These are phyloP conservation scores for Sphagnum magellanicum DNA, from an alignment of 228 moss, liverwort and hornwort genomes.

Conservation along the genomic window DNA sequence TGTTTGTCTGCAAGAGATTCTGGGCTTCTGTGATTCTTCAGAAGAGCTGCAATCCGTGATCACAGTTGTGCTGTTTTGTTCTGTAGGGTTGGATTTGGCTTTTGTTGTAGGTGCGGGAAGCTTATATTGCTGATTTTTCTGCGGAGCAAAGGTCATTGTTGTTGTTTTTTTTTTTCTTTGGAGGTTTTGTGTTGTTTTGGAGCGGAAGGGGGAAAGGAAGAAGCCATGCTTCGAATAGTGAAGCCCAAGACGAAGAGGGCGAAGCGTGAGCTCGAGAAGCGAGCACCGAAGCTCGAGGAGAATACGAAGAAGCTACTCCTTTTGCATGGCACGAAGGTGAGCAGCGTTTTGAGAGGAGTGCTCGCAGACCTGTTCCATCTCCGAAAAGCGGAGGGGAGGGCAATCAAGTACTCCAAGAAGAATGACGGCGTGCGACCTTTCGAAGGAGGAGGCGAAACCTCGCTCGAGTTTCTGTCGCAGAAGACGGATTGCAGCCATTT, in stretches of 20 bases:
- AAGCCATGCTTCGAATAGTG: constrained; percentile 74
- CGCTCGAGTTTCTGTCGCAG: constrained; percentile 86
- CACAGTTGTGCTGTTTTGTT: too few species aligned
- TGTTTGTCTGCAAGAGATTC: too few species aligned
- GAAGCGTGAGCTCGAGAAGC: constrained; percentile 75
- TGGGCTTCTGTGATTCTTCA: too few species aligned
- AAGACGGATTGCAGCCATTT: constrained; percentile 95
- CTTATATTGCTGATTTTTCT: too few species aligned
- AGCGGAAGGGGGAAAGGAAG: neutral
- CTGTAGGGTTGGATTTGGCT: too few species aligned
- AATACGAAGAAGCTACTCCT: constrained; percentile 82
- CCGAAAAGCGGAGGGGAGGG: constrained; percentile 68
- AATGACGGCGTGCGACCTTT: constrained; percentile 90
- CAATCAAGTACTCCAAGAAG: constrained; percentile 80
- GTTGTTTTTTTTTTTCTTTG: neutral
- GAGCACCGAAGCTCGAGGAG: constrained; percentile 89
- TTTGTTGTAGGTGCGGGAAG: too few species aligned
- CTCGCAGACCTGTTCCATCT: constrained; percentile 79
- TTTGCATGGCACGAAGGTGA: constrained; percentile 75
- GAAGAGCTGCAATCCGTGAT: too few species aligned
- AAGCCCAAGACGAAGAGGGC: constrained; percentile 84
- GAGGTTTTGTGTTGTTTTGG: neutral
- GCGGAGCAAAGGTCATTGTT: too few species aligned
- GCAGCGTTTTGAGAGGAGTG: constrained; percentile 47
- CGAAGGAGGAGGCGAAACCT: constrained; percentile 87